Percentiles rank a stretch among this genome's conserved stretches.
These are phyloP conservation scores for Sungouiozyma ichnusensis DNA, from an alignment of 805 yeast species.

Conservation along the genomic window DNA sequence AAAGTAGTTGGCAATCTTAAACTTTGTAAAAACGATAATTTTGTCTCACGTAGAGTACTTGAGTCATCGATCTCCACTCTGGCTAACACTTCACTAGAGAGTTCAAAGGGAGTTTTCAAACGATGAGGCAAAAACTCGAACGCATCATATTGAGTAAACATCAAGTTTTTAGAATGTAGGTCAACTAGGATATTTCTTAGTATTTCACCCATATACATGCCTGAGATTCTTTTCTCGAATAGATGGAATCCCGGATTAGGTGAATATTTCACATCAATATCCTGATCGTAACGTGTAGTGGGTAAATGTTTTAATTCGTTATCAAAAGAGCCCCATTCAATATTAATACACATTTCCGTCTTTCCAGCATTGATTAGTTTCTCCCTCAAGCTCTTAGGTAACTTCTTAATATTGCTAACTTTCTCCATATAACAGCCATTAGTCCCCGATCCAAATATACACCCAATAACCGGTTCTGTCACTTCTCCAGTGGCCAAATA, in stretches of 20 bases:
- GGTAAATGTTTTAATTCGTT: conserved; percentile 70
- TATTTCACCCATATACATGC: conserved; percentile 89
- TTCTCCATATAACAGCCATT: conserved; percentile 90
- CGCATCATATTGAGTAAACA: conserved; percentile 45
- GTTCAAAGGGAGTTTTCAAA: conserved; percentile 63
- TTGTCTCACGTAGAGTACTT: conserved; percentile 58
- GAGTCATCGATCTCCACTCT: conserved; percentile 79
- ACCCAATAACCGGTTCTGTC: conserved; percentile 74
- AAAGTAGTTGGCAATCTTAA: conserved; percentile 58
- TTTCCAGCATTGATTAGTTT: conserved; percentile 35
- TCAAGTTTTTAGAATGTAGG: conserved; percentile 44
- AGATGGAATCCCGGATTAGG: conserved; percentile 81
- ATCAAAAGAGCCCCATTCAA: conserved; percentile 98
- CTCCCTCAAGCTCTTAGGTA: conserved; percentile 38
- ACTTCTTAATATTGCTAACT: conserved; percentile 61
- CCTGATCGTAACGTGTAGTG: conserved; percentile 62
- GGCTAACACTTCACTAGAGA: conserved; percentile 78
- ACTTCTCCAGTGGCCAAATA: conserved; percentile 43
- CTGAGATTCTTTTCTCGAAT: conserved; percentile 86
- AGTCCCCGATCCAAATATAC: conserved; percentile 95
- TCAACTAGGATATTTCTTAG: conserved; percentile 66
- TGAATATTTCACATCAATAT: conserved; percentile 55
- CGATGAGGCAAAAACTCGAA: conserved; percentile 43
- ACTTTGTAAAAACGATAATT: conserved; percentile 52
- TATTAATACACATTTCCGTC: conserved; percentile 76